Evolutionary conservation across 106 monocot genomes (phyloP), one percentile per base, ranked within the genome.

Genomic region (Platanthera guangdongensis): DNA sequence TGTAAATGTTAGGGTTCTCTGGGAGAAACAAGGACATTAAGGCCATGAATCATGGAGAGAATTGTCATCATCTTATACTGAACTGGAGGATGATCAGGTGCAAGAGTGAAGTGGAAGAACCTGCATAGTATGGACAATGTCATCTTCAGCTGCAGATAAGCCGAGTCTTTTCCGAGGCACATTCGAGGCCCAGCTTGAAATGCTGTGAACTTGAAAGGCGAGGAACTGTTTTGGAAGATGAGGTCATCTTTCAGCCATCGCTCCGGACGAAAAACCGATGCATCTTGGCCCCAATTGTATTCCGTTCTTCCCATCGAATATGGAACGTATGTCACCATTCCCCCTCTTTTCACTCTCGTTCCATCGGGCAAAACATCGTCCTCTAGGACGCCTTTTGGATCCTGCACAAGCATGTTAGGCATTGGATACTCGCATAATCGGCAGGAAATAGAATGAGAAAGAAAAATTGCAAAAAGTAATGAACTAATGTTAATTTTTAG

Each of bases 261-360:
- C 75, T 96, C 95, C 0, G 93, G 95, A 50, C 50, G 77, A 80
- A 93, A 96, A 4, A 54, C 76, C 45, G 76, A 60, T 2, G 90
- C 93, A 81, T 96, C 89, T 6, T 62, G 67, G 4, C 95, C 95
- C 95, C 95, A 96, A 47, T 84, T 91, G 73, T 93, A 90, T 30
- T 76, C 76, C 95, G 93, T 96, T 60, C 95, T 83, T 51, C 95
- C 95, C 95, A 96, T 96, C 7, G 89, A 93, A 57, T 97, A 97
- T 16, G 91, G 89, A 13, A 83, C 89, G 71, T 94, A 97, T 16
- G 89, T 71, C 51, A 94, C 93, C 65, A 88, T 89, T 7, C 77
- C 89, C 13, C 93, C 89, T 46, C 78, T 83, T 55, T 51, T 50
- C 60, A 95, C 83, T 50, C 6, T 13, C 8, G 84, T 89, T 8